A percentile compares a stretch with the other conserved stretches of the same genome.
Conservation (phyloP, 192 early-diverging fungal species). For the Mortierella claussenii region DNA sequence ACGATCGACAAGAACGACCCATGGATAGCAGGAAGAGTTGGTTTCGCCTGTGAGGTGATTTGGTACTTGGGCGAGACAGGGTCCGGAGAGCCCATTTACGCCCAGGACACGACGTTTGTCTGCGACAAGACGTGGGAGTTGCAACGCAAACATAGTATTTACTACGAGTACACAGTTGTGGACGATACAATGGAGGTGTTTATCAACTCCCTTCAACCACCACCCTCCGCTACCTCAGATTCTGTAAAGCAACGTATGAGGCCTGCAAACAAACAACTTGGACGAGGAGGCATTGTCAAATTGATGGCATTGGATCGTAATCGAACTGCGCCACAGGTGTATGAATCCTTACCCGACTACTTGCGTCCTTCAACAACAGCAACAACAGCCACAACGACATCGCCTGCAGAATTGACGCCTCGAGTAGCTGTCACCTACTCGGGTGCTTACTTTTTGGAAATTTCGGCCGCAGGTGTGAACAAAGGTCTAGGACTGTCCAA, state of each 20-base stretch:
- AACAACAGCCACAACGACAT: not conserved
- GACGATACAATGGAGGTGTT: slow-evolving; percentile 26
- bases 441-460: slow-evolving; percentile 56
- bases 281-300: slow-evolving; percentile 39
- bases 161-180: slow-evolving; percentile 30
- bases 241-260: too few relatives aligned
- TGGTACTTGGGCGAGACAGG: not conserved
- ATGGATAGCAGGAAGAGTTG: slow-evolving; percentile 22
- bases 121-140: slow-evolving; percentile 37
- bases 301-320: slow-evolving; percentile 44
- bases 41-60: slow-evolving; percentile 38
- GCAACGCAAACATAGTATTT: slow-evolving; percentile 26
- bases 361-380: not conserved
- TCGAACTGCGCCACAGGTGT: slow-evolving; percentile 20
- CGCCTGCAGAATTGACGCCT: not conserved
- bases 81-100: slow-evolving; percentile 6
- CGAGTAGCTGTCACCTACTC: slow-evolving; percentile 26
- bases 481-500: slow-evolving; percentile 54
- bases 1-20: not conserved
- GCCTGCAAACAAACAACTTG: too few relatives aligned
- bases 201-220: not conserved
- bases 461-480: slow-evolving; percentile 56
- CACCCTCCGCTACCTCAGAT: not conserved
- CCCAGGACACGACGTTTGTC: slow-evolving; percentile 31
- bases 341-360: slow-evolving; percentile 16